Conservation (phyloP, 2,329 filamentous ascomycete species). For the Aspergillus novoparasiticus region DNA sequence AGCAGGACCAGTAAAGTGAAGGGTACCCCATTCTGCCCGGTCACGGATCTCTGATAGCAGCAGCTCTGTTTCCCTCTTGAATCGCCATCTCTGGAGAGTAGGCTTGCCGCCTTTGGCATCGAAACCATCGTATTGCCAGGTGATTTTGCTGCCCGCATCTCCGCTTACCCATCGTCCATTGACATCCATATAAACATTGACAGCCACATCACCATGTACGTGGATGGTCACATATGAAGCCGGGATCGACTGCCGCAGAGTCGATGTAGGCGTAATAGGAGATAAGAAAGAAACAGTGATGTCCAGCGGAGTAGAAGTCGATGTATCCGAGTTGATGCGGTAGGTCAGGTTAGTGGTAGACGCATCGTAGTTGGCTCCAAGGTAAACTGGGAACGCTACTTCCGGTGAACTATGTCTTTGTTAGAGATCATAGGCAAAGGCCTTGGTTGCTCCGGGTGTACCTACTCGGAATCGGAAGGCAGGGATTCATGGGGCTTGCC, state of each 20-base stretch:
- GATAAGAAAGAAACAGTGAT: conserved; percentile 69
- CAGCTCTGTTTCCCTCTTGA: conserved; percentile 56
- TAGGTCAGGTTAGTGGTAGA: conserved; percentile 72
- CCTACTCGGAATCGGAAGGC: conserved; percentile 42
- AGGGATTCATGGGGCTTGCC: conserved; percentile 68
- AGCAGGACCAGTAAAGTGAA: conserved; percentile 73
- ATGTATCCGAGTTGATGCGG: conserved; percentile 52
- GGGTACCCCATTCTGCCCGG: conserved; percentile 79
- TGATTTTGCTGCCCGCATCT: conserved; percentile 67
- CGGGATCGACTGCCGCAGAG: conserved; percentile 77
- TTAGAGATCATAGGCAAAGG: background rate
- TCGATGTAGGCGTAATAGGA: conserved; percentile 79
- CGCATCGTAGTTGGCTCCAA: conserved; percentile 67
- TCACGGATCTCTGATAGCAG: conserved; percentile 75
- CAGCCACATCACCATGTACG: conserved; percentile 66
- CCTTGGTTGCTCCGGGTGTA: background rate
- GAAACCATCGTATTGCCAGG: conserved; percentile 65
- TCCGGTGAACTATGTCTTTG: conserved; percentile 50
- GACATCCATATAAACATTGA: conserved; percentile 66
- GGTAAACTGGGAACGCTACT: conserved; percentile 60
- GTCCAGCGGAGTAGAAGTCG: conserved; percentile 46
- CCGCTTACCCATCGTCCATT: conserved; percentile 84
- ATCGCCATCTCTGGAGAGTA: conserved; percentile 46
- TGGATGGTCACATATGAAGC: conserved; percentile 75
- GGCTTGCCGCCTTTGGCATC: conserved; percentile 42